Conservation (phyloP, 805 yeast genomes). For the Pichia exigua region DNA sequence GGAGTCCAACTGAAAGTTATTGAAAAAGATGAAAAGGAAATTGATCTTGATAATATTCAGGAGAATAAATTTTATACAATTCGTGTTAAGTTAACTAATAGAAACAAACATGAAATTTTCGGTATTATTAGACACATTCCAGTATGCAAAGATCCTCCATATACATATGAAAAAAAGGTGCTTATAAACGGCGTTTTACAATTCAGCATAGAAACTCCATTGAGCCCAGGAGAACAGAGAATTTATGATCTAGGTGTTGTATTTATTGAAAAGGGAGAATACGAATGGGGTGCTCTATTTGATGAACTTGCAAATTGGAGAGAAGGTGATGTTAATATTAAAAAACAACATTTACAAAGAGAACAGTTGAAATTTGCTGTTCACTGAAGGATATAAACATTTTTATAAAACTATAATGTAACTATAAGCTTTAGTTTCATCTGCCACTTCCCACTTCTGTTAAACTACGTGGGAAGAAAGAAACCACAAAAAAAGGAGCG, state of each 20-base stretch:
- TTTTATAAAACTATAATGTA: too few species aligned
- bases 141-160: slow-evolving; percentile 25
- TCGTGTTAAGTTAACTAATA: slow-evolving; percentile 43
- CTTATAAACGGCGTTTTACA: slow-evolving; percentile 71
- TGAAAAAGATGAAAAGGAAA: slow-evolving; percentile 8
- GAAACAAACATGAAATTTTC: slow-evolving; percentile 31
- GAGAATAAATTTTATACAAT: slow-evolving; percentile 46
- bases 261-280: slow-evolving; percentile 69
- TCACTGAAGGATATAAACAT: neutral
- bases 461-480: neutral
- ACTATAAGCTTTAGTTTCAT: too few species aligned
- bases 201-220: slow-evolving; percentile 34
- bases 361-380: slow-evolving; percentile 29
- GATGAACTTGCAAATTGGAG: slow-evolving; percentile 34
- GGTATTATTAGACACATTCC: slow-evolving; percentile 62
- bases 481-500: too few species aligned
- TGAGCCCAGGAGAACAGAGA: slow-evolving; percentile 36
- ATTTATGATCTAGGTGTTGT: slow-evolving; percentile 48
- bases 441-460: neutral
- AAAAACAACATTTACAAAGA: slow-evolving; percentile 32
- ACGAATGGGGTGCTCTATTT: slow-evolving; percentile 67
- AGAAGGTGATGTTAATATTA: slow-evolving; percentile 16
- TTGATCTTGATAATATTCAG: slow-evolving; percentile 23
- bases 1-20: slow-evolving; percentile 32
- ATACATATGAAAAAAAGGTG: slow-evolving; percentile 45